Evolutionary conservation across 805 yeast species (phyloP).

Genomic region (Priceomyces carsonii): DNA sequence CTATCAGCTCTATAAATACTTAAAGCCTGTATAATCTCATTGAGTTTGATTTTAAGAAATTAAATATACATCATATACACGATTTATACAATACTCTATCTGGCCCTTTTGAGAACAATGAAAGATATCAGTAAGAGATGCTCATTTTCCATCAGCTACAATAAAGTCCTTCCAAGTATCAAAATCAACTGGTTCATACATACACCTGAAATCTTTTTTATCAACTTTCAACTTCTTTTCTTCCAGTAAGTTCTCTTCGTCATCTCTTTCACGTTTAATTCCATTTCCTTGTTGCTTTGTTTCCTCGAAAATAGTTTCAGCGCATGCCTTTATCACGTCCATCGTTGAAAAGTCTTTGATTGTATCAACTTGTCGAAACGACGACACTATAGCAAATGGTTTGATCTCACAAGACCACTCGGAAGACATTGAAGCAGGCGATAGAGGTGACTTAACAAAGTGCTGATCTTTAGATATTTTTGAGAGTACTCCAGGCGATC

Average conservation of each 20-base stretch:
- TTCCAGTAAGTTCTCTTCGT: conserved; percentile 27
- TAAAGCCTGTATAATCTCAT: not conserved
- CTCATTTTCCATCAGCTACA: conserved; percentile 15
- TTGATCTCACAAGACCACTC: conserved; percentile 48
- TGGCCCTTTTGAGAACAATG: no score
- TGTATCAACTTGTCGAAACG: conserved; percentile 45
- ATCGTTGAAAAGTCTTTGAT: conserved; percentile 34
- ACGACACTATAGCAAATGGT: conserved; percentile 44
- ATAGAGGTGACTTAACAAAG: conserved; percentile 32
- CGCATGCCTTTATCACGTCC: conserved; percentile 25
- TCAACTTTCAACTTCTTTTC: conserved; percentile 34
- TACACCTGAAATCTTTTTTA: conserved; percentile 17
- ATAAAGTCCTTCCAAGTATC: conserved; percentile 38
- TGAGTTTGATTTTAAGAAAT: not conserved
- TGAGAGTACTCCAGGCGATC: conserved; percentile 12
- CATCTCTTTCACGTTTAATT: conserved; percentile 23
- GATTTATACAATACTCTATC: no score
- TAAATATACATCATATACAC: not conserved
- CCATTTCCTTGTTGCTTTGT: conserved; percentile 6
- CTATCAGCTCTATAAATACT: not conserved
- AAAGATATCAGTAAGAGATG: no score
- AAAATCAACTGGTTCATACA: conserved; percentile 32
- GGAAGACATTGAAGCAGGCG: conserved; percentile 29
- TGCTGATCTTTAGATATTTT: conserved; percentile 10
- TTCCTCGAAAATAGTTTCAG: conserved; percentile 12